phyloP scores from a whole-genome alignment of 2,329 filamentous ascomycete species.

The Botrytis elliptica region DNA sequence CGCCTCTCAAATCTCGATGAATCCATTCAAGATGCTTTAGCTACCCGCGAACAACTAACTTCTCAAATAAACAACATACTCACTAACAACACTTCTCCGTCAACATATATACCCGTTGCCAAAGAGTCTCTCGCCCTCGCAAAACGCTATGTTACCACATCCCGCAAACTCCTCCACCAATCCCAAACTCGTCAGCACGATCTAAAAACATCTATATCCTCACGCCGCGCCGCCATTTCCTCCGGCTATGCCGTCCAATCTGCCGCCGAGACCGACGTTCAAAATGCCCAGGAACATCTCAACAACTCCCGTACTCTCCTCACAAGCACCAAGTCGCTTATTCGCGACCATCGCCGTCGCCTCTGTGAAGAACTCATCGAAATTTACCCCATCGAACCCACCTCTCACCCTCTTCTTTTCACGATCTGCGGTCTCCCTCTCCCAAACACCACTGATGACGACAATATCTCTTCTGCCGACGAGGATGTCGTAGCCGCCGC shows the following conservation, averaged over 20 bases:
- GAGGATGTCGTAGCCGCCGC: slow-evolving; percentile 77
- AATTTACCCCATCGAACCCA: slow-evolving; percentile 79
- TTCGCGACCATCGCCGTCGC: slow-evolving; percentile 82
- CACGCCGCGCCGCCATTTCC: slow-evolving; percentile 66
- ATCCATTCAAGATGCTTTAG: slow-evolving; percentile 85
- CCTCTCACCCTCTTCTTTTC: slow-evolving; percentile 68
- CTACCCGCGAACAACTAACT: slow-evolving; percentile 71
- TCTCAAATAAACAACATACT: slow-evolving; percentile 71
- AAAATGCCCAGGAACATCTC: slow-evolving; percentile 59
- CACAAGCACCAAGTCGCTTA: slow-evolving; percentile 58
- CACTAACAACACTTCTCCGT: slow-evolving; percentile 40
- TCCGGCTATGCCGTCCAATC: slow-evolving; percentile 60
- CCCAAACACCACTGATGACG: slow-evolving; percentile 76
- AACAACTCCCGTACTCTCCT: slow-evolving; percentile 55
- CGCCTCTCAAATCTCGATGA: slow-evolving; percentile 83
- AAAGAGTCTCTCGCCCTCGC: slow-evolving; percentile 50
- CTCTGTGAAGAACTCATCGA: slow-evolving; percentile 78
- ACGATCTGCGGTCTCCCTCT: slow-evolving; percentile 76
- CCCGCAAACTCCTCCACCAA: slow-evolving; percentile 64
- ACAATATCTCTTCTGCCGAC: slow-evolving; percentile 45
- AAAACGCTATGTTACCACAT: slow-evolving; percentile 56
- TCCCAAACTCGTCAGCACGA: slow-evolving; percentile 64
- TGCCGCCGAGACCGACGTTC: slow-evolving; percentile 59
- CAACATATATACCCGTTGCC: slow-evolving; percentile 48
- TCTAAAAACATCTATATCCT: slow-evolving; percentile 62